Evolutionary conservation across 1,284 basidiomycete genomes (phyloP), one percentile per base, ranked within the genome.

Genomic region (Marasmius sp.): DNA sequence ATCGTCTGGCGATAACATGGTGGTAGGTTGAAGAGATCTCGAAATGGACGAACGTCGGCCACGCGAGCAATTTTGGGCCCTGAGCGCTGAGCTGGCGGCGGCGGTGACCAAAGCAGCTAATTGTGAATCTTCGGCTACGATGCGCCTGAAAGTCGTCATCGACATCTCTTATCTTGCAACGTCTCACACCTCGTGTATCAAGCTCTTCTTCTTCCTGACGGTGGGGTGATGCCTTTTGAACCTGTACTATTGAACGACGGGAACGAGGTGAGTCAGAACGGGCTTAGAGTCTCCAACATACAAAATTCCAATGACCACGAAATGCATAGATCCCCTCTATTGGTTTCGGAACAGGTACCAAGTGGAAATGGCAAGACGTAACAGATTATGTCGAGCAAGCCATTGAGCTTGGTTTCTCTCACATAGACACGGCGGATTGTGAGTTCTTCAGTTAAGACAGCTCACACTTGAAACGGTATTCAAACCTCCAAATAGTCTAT

Each of bases 381-480:
- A 69, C 72, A 4, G 67, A 69, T 34, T 70, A 70, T 49, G 69
- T 75, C n/a, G 71, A 75, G 58, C 77, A 78, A 61, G 83, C 83
- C 6, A 69, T 83, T 5, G 75, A 82, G 8, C 64, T 65, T 4
- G 81, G 82, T 0, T 84, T 84, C 65, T 74, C 71, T 0, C 82
- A 84, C 68, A 67, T 85, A 20, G 81, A 83, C 67, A 81, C 80
- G 1, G 82, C 81, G 9, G 76, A 79, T 59, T 64, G 82, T 82
- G 60, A 51, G 72, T 68, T 22, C 34, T 27, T 27, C 27, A 27
- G 5, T 27, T 5, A 27, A 36, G 12, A 16, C 41, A 22, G 18
- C 16, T 9, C 43, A 57, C 27, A 9, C 12, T 47, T 63, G 45
- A 41, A 22, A 55, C 27, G 34, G 22, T 36, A 37, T 48, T 12